Base-by-base conservation (phyloP, 345 rosid species). In the Hirschfeldia incana region DNA sequence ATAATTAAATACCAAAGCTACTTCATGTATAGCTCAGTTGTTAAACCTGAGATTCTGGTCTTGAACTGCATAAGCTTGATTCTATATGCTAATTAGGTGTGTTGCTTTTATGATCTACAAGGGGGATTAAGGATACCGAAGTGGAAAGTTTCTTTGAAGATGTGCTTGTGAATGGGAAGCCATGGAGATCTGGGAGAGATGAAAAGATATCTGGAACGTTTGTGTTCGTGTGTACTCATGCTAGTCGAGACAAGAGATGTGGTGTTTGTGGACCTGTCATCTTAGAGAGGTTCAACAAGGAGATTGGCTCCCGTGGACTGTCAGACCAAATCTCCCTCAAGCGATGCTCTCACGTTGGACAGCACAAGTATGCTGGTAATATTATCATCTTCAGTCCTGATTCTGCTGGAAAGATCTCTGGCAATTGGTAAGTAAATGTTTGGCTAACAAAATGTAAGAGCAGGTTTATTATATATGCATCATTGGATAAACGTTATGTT, bases 351-450 rank as follows among this genome's bases (percentile, higher is more conserved):
- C 97, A 94, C 37, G 77, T 92, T 69, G 98, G 98, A 16, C 97
- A 97, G 8, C 98, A 94, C 64, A 94, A 94, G 72, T 94, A 94
- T 86, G 94, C 98, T 63, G 98, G 98, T 60, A 94, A 94, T 75
- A 75, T 94, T 81, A 88, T 94, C 26, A 80, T 92, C 65, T 94
- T 79, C 71, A 73, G 88, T 78, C 90, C 95, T 21, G 86, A 88
- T 80, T 72, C 87, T 1, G 84, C 84, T 62, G 97, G 98, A 37
- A 92, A 83, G 65, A 71, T 80, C 33, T 72, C 61, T 60, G 98
- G 98, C 6, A 94, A 92, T 28, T 94, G 98, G 98, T 94, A 84
- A 79, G 85, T 39, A 30, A 32, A 33, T 57, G 28, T 12, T 30
- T 63, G 21, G 53, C 21, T 21, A 21, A 64, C 33, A 30, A 63